Conservation (phyloP, 1,139 yeast genomes). For the Sugiyamaella pinicola region DNA sequence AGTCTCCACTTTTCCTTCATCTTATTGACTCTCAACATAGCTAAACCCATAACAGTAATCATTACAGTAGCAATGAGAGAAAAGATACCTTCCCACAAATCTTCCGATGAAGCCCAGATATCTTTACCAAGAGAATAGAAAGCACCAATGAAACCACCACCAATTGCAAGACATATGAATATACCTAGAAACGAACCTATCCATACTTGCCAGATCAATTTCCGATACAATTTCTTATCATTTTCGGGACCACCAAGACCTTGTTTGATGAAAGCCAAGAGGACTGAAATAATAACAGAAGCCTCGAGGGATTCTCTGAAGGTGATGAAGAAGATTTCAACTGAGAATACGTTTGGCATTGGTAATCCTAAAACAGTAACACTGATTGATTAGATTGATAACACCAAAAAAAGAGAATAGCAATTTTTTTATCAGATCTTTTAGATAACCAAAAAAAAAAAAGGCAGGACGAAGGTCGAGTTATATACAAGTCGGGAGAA, state of each 20-base stretch:
- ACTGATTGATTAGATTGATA: slow-evolving; percentile 14
- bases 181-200: slow-evolving; percentile 74
- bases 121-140: slow-evolving; percentile 79
- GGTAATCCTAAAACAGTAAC: slow-evolving; percentile 7
- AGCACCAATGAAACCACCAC: slow-evolving; percentile 82
- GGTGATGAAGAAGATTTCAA: slow-evolving; percentile 72
- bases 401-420: slow-evolving; percentile 1
- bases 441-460: background rate
- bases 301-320: slow-evolving; percentile 92
- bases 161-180: slow-evolving; percentile 70
- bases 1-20: slow-evolving; percentile 91
- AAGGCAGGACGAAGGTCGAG: slow-evolving; percentile 1
- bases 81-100: slow-evolving; percentile 90
- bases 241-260: slow-evolving; percentile 60
- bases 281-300: slow-evolving; percentile 82
- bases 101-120: slow-evolving; percentile 85
- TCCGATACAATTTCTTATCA: slow-evolving; percentile 58
- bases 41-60: slow-evolving; percentile 88
- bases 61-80: slow-evolving; percentile 80
- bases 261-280: slow-evolving; percentile 86
- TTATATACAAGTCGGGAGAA: slow-evolving; percentile 10
- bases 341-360: slow-evolving; percentile 46
- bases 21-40: slow-evolving; percentile 87
- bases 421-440: slow-evolving; percentile 13
- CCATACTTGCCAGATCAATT: slow-evolving; percentile 74